Conservation (phyloP, 768 basidiomycete species). For the Mycena latifolia region DNA sequence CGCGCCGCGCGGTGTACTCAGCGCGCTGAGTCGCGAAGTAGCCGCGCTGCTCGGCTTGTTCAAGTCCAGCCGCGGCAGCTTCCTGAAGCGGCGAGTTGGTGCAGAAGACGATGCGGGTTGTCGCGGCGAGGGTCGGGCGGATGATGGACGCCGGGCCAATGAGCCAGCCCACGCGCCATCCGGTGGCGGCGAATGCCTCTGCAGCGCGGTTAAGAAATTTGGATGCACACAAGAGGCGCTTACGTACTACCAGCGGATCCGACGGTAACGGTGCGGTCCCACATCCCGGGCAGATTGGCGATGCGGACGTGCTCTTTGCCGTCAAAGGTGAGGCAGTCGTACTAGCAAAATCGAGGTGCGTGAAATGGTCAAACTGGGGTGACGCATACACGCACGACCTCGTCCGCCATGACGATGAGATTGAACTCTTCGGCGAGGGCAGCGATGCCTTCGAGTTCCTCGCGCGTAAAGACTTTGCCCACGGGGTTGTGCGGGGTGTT, state of each 20-base stretch:
- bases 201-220: conserved; percentile 24
- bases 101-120: conserved; percentile 95
- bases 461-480: conserved; percentile 93
- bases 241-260: conserved; percentile 92
- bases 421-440: conserved; percentile 92
- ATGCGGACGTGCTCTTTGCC: conserved; percentile 91
- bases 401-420: conserved; percentile 93
- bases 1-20: conserved; percentile 86
- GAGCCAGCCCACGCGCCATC: conserved; percentile 98
- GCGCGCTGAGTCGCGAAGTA: conserved; percentile 84
- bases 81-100: conserved; percentile 96
- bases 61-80: conserved; percentile 91
- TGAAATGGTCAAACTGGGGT: background rate
- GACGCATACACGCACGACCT: conserved; percentile 77
- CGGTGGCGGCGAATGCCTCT: conserved; percentile 98
- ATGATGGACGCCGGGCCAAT: conserved; percentile 90
- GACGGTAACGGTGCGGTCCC: conserved; percentile 97
- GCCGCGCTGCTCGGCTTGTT: conserved; percentile 74
- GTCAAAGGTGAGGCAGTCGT: conserved; percentile 94
- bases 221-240: background rate
- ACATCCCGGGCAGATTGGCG: conserved; percentile 96
- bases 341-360: conserved; percentile 58
- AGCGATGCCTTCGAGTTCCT: conserved; percentile 89
- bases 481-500: conserved; percentile 99
- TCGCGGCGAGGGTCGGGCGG: conserved; percentile 87